Evolutionary conservation across 257 asterid species (phyloP).

Genomic region (Fraxinus quadrangulata): DNA sequence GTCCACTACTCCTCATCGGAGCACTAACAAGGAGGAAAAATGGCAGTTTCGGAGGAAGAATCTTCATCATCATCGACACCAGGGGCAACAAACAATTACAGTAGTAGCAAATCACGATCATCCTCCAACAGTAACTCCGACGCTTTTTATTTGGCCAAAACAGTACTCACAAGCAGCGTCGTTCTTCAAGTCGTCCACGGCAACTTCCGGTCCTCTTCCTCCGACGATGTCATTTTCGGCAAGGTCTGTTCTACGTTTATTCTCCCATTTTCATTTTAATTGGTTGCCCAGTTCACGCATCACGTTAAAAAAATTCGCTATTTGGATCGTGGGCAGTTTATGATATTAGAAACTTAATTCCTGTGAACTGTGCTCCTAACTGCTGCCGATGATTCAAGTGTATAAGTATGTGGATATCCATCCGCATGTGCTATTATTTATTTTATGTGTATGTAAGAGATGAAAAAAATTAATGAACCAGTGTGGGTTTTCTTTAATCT

Average conservation of each 20-base stretch:
- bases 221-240: constrained; percentile 81
- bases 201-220: constrained; percentile 73
- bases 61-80: constrained; percentile 65
- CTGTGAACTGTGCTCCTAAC: not conserved
- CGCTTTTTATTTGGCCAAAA: constrained; percentile 73
- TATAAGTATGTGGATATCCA: not conserved
- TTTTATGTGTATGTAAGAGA: not conserved
- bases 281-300: not conserved
- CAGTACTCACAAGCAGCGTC: constrained; percentile 82
- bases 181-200: constrained; percentile 80
- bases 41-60: constrained; percentile 66
- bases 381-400: not conserved
- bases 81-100: constrained; percentile 32
- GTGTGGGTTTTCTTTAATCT: not conserved
- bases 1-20: not conserved
- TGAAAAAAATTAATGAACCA: not conserved
- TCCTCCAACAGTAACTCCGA: constrained; percentile 32
- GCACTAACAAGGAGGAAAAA: not conserved
- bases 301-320: not conserved
- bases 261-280: not conserved
- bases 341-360: not conserved
- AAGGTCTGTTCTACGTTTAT: constrained; percentile 49
- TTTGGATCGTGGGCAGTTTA: not conserved
- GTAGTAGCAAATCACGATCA: constrained; percentile 40
- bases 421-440: not conserved